A percentile compares a stretch with the other conserved stretches of the same genome.
Evolutionary conservation across 202 grass and related monocot species (phyloP).

Genomic region (Dendrocalamus latiflorus): DNA sequence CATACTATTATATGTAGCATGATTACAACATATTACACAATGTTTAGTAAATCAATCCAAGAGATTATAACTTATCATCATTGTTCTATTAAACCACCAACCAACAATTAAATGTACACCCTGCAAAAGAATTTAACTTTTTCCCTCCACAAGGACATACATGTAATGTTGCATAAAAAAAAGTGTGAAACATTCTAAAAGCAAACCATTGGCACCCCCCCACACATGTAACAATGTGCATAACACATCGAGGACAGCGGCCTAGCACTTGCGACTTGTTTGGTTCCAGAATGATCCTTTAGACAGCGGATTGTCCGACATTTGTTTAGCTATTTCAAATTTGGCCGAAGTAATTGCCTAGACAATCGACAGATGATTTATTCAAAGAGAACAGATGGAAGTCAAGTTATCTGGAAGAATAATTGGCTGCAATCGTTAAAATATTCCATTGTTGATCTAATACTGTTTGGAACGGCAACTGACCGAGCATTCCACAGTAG

Average conservation of each 20-base stretch:
- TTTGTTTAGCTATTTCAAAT: neutral
- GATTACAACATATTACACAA: too few relatives aligned
- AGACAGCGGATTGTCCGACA: neutral
- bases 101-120: too few relatives aligned
- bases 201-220: neutral
- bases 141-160: too few relatives aligned
- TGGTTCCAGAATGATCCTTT: neutral
- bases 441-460: constrained; percentile 1
- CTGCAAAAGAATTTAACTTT: too few relatives aligned
- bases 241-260: neutral
- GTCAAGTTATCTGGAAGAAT: neutral
- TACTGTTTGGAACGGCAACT: neutral
- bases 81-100: too few relatives aligned
- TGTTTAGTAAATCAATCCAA: too few relatives aligned
- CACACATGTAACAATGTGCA: neutral
- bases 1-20: too few relatives aligned
- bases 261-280: neutral
- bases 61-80: too few relatives aligned
- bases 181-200: neutral
- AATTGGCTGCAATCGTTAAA: neutral
- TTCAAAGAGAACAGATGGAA: neutral
- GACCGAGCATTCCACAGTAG: neutral
- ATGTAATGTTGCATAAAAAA: too few relatives aligned
- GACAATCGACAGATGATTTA: neutral
- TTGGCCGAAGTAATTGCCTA: neutral